phyloP scores from a whole-genome alignment of 108 stramenopile genomes.

The Cyclotella choctawhatcheeana region DNA sequence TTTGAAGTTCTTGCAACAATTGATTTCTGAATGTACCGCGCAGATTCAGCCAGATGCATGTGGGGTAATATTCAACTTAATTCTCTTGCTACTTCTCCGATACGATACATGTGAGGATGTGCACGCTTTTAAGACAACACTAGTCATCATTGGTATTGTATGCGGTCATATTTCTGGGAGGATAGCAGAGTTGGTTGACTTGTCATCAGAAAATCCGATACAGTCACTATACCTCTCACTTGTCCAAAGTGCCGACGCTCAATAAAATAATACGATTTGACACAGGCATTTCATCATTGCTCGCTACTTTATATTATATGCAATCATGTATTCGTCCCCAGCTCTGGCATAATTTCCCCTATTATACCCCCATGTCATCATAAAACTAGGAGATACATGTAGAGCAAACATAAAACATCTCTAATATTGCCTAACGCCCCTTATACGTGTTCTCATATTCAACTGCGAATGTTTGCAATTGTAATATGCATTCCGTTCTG shows the following conservation, averaged over 20 bases:
- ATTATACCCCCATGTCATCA: too few relatives aligned
- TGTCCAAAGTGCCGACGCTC: background rate
- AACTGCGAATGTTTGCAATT: conserved; percentile 87
- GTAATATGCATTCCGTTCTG: conserved; percentile 83
- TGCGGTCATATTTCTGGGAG: conserved; percentile 41
- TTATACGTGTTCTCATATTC: conserved; percentile 87
- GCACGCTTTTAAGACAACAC: conserved; percentile 15
- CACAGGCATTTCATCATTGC: too few relatives aligned
- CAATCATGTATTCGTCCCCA: too few relatives aligned
- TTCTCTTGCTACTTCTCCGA: conserved; percentile 43
- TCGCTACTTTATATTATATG: too few relatives aligned
- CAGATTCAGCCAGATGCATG: conserved; percentile 26
- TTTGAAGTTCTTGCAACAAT: conserved; percentile 8
- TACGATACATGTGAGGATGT: conserved; percentile 43
- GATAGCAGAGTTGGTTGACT: conserved; percentile 36
- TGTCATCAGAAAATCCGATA: conserved; percentile 4
- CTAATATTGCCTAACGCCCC: conserved; percentile 79
- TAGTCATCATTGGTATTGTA: conserved; percentile 36
- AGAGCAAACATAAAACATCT: too few relatives aligned
- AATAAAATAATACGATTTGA: background rate
- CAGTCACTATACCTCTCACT: background rate
- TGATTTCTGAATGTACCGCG: conserved; percentile 14
- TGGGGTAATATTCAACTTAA: conserved; percentile 37
- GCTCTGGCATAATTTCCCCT: too few relatives aligned
- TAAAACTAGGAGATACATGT: too few relatives aligned